A percentile compares a stretch with the other conserved stretches of the same genome.
These are phyloP conservation scores for Clarireedia sp. DNA, from an alignment of 2,329 filamentous ascomycete species.

Conservation along the genomic window DNA sequence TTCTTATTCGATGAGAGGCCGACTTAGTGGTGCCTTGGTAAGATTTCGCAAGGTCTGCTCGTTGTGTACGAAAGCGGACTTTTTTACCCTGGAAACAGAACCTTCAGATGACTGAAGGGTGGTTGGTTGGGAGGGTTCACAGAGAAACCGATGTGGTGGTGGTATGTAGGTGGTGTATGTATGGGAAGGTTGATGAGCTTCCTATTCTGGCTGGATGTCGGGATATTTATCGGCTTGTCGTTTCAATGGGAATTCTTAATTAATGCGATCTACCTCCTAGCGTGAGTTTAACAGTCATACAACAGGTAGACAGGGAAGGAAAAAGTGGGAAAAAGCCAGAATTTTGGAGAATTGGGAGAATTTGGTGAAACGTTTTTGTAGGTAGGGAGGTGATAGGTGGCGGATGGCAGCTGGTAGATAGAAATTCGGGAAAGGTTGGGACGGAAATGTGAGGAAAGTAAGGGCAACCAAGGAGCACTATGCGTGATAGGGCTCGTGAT, in stretches of 20 bases:
- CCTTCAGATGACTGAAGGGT: background rate
- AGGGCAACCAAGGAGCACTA: too few relatives aligned
- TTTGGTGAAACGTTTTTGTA: too few relatives aligned
- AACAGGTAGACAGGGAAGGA: too few relatives aligned
- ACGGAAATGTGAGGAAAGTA: background rate
- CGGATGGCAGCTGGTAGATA: background rate
- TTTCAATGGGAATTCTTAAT: constrained; percentile 5
- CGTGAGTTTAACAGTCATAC: background rate
- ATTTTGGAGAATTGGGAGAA: too few relatives aligned
- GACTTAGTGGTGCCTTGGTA: background rate
- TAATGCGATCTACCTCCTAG: constrained; percentile 1
- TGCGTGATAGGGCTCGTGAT: too few relatives aligned
- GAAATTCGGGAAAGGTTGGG: background rate
- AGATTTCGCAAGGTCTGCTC: constrained; percentile 1
- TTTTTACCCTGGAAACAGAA: background rate
- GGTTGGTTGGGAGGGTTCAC: too few relatives aligned
- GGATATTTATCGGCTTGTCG: constrained; percentile 2
- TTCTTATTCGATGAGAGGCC: constrained; percentile 1
- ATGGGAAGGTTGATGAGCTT: constrained; percentile 6
- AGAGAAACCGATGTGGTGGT: background rate
- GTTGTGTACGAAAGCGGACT: background rate
- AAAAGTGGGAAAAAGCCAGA: too few relatives aligned
- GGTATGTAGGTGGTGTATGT: background rate
- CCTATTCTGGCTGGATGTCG: constrained; percentile 7
- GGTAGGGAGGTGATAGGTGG: background rate